Evolutionary conservation across 805 yeast species (phyloP).

Genomic region (Blastobotrys mokoenaii): DNA sequence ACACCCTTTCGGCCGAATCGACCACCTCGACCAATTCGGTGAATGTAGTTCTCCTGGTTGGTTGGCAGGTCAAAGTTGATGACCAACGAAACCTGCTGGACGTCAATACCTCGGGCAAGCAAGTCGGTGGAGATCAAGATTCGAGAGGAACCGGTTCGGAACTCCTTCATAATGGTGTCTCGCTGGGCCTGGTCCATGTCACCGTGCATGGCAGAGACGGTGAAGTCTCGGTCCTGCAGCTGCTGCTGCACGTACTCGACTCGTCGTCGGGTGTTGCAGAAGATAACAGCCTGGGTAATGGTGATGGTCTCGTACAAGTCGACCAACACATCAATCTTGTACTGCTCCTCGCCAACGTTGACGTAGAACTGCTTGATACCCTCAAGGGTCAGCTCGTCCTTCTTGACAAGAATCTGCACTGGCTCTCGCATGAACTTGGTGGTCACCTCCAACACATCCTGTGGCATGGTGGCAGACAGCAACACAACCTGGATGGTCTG

Average conservation of each 20-base stretch:
- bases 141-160: constrained; percentile 87
- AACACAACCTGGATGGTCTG: constrained; percentile 85
- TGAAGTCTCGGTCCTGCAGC: constrained; percentile 72
- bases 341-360: constrained; percentile 84
- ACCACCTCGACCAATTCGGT: constrained; percentile 97
- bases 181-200: constrained; percentile 94
- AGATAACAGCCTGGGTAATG: constrained; percentile 94
- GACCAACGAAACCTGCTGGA: constrained; percentile 93
- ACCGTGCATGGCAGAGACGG: constrained; percentile 94
- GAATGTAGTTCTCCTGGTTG: constrained; percentile 92
- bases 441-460: constrained; percentile 86
- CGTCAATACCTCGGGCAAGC: constrained; percentile 98
- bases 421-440: constrained; percentile 90
- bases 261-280: constrained; percentile 94
- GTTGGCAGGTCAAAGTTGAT: constrained; percentile 91
- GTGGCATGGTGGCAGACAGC: constrained; percentile 89
- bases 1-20: constrained; percentile 96
- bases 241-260: constrained; percentile 84
- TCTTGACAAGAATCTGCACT: constrained; percentile 84
- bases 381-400: constrained; percentile 88
- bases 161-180: constrained; percentile 91
- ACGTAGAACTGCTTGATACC: constrained; percentile 91
- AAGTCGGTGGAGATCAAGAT: constrained; percentile 94
- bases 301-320: constrained; percentile 93
- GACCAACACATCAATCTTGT: constrained; percentile 90